Conservation (phyloP, 108 stramenopile genomes). For the Cylindrotheca closterium region DNA sequence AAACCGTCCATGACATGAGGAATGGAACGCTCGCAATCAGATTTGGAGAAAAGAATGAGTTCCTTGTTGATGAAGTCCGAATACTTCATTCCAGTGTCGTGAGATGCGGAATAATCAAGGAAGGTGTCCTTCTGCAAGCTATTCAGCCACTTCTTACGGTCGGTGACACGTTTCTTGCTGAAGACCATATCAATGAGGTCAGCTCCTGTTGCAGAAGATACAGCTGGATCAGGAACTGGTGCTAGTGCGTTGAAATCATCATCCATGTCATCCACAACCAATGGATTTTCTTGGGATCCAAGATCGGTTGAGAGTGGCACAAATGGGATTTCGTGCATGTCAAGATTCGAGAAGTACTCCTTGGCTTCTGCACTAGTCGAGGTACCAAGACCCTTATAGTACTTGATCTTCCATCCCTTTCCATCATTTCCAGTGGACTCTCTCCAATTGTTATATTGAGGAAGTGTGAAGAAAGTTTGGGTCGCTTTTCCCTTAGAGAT, state of each 20-base stretch:
- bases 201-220: constrained; percentile 39
- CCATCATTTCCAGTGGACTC: constrained; percentile 83
- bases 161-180: constrained; percentile 90
- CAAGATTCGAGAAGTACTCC: constrained; percentile 81
- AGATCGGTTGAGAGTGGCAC: constrained; percentile 55
- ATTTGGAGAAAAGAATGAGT: constrained; percentile 93
- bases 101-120: constrained; percentile 81
- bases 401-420: constrained; percentile 95
- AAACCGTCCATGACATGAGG: constrained; percentile 96
- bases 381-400: constrained; percentile 99
- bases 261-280: constrained; percentile 23
- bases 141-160: constrained; percentile 93
- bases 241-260: constrained; percentile 29
- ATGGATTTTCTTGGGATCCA: not conserved
- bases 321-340: constrained; percentile 74
- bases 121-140: constrained; percentile 79
- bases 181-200: constrained; percentile 99
- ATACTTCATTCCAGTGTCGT: constrained; percentile 75
- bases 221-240: constrained; percentile 9
- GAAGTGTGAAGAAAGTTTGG: constrained; percentile 90
- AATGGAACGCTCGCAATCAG: constrained; percentile 94
- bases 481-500: constrained; percentile 83
- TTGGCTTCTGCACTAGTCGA: constrained; percentile 94
- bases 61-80: constrained; percentile 96
- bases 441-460: constrained; percentile 94